Percentiles rank a stretch among this genome's conserved stretches.
phyloP scores from a whole-genome alignment of 2,329 filamentous ascomycete species.

The Aureobasidium subglaciale region DNA sequence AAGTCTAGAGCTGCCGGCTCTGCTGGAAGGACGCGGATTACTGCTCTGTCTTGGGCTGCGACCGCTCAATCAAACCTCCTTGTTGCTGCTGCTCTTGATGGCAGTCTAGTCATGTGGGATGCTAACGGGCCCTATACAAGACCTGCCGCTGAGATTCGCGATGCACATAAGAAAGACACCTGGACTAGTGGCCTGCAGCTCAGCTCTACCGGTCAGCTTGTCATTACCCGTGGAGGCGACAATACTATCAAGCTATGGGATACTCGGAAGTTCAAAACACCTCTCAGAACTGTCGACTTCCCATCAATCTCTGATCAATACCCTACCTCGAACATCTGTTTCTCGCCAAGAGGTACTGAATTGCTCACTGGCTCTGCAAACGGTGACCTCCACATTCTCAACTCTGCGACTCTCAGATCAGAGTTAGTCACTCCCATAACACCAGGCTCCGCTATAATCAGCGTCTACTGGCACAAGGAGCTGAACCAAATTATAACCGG shows the following conservation, averaged over 20 bases:
- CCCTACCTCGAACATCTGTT: constrained; percentile 78
- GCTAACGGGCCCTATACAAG: constrained; percentile 80
- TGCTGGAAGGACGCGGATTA: constrained; percentile 89
- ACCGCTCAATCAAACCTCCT: constrained; percentile 71
- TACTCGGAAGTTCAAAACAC: constrained; percentile 86
- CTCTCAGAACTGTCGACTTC: constrained; percentile 72
- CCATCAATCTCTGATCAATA: constrained; percentile 77
- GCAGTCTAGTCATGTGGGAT: constrained; percentile 83
- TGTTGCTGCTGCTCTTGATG: constrained; percentile 77
- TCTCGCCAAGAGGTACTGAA: constrained; percentile 74
- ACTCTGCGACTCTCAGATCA: constrained; percentile 78
- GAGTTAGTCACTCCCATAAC: constrained; percentile 88
- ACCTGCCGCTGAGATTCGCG: constrained; percentile 73
- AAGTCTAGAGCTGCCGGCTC: constrained; percentile 85
- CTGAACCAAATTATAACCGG: constrained; percentile 95
- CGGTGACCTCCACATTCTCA: constrained; percentile 85
- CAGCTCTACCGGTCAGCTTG: constrained; percentile 80
- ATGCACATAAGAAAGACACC: constrained; percentile 73
- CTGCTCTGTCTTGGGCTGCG: constrained; percentile 78
- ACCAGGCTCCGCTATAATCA: constrained; percentile 71
- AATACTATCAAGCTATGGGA: constrained; percentile 95
- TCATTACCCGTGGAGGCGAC: constrained; percentile 86
- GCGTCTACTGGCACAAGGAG: constrained; percentile 84
- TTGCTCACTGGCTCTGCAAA: constrained; percentile 83
- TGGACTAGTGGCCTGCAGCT: constrained; percentile 93